These are phyloP conservation scores for Pilasporangium apinafurcum DNA, from an alignment of 352 stramenopile genomes.

Conservation along the genomic window DNA sequence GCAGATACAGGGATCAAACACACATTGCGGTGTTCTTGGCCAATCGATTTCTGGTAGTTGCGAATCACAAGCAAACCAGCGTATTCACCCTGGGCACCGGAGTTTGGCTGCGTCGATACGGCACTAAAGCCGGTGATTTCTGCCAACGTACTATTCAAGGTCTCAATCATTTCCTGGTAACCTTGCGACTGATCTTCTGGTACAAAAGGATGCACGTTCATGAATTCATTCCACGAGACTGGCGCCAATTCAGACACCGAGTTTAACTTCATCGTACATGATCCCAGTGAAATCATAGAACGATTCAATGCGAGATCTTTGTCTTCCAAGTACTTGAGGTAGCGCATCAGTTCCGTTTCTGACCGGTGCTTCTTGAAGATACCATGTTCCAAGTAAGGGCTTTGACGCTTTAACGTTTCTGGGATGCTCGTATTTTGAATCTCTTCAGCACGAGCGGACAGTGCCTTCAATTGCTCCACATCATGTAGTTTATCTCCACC, in stretches of 20 bases:
- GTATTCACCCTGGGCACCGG: slow-evolving; percentile 97
- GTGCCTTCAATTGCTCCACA: slow-evolving; percentile 38
- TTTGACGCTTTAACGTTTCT: slow-evolving; percentile 42
- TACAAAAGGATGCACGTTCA: slow-evolving; percentile 97
- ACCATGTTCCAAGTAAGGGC: slow-evolving; percentile 90
- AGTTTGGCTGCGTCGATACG: slow-evolving; percentile 97
- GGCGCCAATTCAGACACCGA: slow-evolving; percentile 96
- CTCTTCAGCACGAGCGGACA: slow-evolving; percentile 45
- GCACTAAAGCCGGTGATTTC: slow-evolving; percentile 98
- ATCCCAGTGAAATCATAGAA: slow-evolving; percentile 99
- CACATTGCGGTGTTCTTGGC: slow-evolving; percentile 94
- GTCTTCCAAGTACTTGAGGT: slow-evolving; percentile 97
- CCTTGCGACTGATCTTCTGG: slow-evolving; percentile 92
- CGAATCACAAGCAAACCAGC: slow-evolving; percentile 96
- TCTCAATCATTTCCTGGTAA: slow-evolving; percentile 97
- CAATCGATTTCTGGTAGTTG: slow-evolving; percentile 90
- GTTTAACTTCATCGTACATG: slow-evolving; percentile 99
- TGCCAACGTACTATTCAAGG: slow-evolving; percentile 93
- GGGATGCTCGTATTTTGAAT: slow-evolving; percentile 61
- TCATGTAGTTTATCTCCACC: slow-evolving; percentile 23
- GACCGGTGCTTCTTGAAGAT: slow-evolving; percentile 98
- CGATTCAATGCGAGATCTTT: slow-evolving; percentile 98
- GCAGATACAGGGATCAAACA: slow-evolving; percentile 98
- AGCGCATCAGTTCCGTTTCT: slow-evolving; percentile 94
- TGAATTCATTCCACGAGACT: slow-evolving; percentile 96